Evolutionary conservation across 768 basidiomycete genomes (phyloP), one percentile per base, ranked within the genome.

Genomic region (Kondoa subrosea): DNA sequence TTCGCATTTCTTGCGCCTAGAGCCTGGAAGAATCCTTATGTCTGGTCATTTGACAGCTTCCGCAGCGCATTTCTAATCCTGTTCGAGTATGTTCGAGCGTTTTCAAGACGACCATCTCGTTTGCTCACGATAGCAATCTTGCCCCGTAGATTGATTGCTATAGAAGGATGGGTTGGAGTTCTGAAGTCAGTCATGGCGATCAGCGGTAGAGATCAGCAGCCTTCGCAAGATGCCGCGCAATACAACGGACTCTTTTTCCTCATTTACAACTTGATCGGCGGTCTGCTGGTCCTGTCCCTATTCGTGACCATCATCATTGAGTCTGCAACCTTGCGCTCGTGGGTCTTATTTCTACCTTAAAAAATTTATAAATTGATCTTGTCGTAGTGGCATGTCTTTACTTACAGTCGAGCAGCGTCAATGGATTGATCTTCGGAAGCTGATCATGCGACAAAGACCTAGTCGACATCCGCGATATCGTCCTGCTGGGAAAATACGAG

Each of bases 131-230:
- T n/a, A n/a, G n/a, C n/a, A n/a, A n/a, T n/a, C n/a, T n/a, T n/a
- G n/a, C n/a, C n/a, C n/a, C n/a, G n/a, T n/a, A n/a, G n/a, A 78
- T 91, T 93, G 71, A 89, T 96, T 27, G 93, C 91, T 0, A 79
- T 95, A 62, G 91, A 93, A 78, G 93, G 93, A 1, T 96, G 92
- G 93, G 83, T 88, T n/a, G 89, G 92, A 74, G 93, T 91, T 63
- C 87, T 95, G 87, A 78, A 77, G 40, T 81, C 85, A 29, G 86
- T 33, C 30, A 87, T 87, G 76, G 84, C 85, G 70, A 87, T 95
- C 71, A 85, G 83, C 0, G 88, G 86, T 2, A 75, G 71, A 26
- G 83, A 84, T 31, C 77, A 77, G 66, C 91, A 95, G 75, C 88
- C 90, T 0, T 77, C 82, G 68, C 81, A 78, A 56, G 87, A 92